Percentiles rank a stretch among this genome's conserved stretches.
Evolutionary conservation across 768 basidiomycete species (phyloP).

Genomic region (Leccinum barrowsii): DNA sequence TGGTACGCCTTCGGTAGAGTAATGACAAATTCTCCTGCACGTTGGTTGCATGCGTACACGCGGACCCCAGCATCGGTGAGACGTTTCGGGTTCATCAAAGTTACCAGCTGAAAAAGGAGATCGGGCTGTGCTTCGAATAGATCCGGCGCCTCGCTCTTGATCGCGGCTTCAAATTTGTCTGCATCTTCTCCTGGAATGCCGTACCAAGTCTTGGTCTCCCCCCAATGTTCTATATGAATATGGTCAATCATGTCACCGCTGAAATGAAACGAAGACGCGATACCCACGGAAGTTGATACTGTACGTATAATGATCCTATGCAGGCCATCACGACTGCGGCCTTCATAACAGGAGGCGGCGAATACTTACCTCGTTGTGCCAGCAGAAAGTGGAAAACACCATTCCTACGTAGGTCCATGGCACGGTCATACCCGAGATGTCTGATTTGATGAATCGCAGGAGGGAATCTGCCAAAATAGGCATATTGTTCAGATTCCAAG

Average conservation of each 20-base stretch:
- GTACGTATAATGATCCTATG: conserved; percentile 94
- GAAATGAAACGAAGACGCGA: conserved; percentile 16
- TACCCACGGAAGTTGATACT: conserved; percentile 87
- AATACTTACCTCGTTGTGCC: conserved; percentile 89
- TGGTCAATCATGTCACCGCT: conserved; percentile 25
- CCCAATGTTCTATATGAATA: conserved; percentile 83
- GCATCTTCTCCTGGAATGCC: conserved; percentile 95
- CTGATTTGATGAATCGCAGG: conserved; percentile 95
- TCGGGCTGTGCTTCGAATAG: conserved; percentile 97
- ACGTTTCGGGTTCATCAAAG: conserved; percentile 92
- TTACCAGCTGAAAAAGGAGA: conserved; percentile 95
- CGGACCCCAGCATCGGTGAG: conserved; percentile 85
- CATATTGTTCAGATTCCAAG: conserved; percentile 98
- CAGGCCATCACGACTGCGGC: conserved; percentile 22
- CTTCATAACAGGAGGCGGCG: conserved; percentile 14
- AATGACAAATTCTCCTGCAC: conserved; percentile 95
- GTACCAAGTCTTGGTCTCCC: conserved; percentile 99
- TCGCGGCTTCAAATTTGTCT: conserved; percentile 94
- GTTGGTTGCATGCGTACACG: conserved; percentile 92
- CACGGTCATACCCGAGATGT: conserved; percentile 99
- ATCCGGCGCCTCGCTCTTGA: conserved; percentile 93
- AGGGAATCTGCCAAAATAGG: conserved; percentile 91
- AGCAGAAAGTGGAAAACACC: conserved; percentile 98
- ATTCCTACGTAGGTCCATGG: conserved; percentile 99
- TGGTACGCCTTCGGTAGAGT: conserved; percentile 98